Evolutionary conservation across 148 eudicot genomes (phyloP).

Genomic region (Camellia japonica): DNA sequence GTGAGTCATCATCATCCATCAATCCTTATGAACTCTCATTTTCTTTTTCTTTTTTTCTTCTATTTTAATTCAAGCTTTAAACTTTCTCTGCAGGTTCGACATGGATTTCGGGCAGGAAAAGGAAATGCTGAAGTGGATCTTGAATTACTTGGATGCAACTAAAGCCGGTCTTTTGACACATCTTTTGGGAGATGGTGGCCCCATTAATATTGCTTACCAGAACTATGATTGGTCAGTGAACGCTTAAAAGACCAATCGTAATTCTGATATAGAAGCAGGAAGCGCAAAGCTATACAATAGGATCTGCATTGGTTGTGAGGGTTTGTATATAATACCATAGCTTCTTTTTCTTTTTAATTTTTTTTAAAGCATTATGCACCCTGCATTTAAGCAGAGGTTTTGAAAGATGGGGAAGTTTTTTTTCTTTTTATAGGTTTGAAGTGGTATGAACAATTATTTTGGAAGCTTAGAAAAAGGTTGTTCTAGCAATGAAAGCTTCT

Average conservation of each 20-base stretch:
- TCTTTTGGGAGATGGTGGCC: conserved; percentile 70
- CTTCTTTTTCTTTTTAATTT: neutral
- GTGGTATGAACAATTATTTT: neutral
- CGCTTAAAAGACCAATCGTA: conserved; percentile 23
- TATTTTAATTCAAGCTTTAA: neutral
- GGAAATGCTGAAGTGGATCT: conserved; percentile 61
- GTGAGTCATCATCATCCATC: conserved; percentile 41
- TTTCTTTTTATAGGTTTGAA: neutral
- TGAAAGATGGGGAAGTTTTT: neutral
- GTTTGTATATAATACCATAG: conserved; percentile 8
- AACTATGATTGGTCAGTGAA: conserved; percentile 80
- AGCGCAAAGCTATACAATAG: neutral
- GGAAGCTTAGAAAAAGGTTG: no score
- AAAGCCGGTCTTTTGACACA: conserved; percentile 82
- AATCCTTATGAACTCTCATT: neutral
- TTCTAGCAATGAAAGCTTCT: no score
- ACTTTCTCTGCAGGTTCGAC: conserved; percentile 56
- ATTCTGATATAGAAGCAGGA: neutral
- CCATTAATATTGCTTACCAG: conserved; percentile 53
- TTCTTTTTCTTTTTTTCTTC: neutral
- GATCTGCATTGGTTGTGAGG: neutral
- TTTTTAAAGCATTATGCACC: neutral
- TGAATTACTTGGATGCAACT: conserved; percentile 68
- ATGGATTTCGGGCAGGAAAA: conserved; percentile 77
- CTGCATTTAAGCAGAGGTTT: conserved; percentile 15